Percentiles rank a stretch among this genome's conserved stretches.
Conservation (phyloP, 768 basidiomycete species). For the Kwoniella bestiolae region DNA sequence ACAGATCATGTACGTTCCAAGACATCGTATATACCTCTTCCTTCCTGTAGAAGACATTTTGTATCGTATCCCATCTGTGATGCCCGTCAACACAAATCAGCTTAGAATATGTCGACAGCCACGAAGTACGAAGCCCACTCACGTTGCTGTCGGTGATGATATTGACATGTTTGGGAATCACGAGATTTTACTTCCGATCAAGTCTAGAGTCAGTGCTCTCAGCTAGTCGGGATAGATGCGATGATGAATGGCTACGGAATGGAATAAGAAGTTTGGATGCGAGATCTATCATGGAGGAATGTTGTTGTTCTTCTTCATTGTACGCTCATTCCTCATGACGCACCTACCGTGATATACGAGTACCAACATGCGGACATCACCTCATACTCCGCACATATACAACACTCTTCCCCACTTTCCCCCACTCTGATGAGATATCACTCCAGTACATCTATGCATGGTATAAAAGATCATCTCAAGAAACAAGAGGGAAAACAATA, state of each 20-base stretch:
- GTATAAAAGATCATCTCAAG: conserved; percentile 6
- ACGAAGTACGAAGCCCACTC: neutral
- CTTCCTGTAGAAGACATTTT: conserved; percentile 79
- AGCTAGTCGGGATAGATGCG: neutral
- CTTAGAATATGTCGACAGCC: neutral
- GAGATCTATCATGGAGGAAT: too few species aligned
- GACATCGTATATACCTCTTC: conserved; percentile 81
- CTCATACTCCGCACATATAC: neutral
- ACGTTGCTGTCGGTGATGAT: conserved; percentile 17
- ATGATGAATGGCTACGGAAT: too few species aligned
- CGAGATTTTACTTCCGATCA: neutral
- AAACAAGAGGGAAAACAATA: neutral
- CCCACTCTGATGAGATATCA: neutral
- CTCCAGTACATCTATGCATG: conserved; percentile 12
- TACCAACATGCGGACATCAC: conserved; percentile 1
- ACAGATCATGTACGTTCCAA: conserved; percentile 76
- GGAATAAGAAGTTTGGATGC: too few species aligned
- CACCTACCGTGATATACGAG: neutral
- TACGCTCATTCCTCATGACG: neutral
- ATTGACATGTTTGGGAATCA: neutral
- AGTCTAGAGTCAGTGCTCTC: neutral
- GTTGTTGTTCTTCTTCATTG: neutral
- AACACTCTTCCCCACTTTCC: neutral
- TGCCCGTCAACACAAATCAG: neutral
- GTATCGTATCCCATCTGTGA: conserved; percentile 77